phyloP scores from a whole-genome alignment of 2,329 filamentous ascomycete species.

The Alternaria rosae region DNA sequence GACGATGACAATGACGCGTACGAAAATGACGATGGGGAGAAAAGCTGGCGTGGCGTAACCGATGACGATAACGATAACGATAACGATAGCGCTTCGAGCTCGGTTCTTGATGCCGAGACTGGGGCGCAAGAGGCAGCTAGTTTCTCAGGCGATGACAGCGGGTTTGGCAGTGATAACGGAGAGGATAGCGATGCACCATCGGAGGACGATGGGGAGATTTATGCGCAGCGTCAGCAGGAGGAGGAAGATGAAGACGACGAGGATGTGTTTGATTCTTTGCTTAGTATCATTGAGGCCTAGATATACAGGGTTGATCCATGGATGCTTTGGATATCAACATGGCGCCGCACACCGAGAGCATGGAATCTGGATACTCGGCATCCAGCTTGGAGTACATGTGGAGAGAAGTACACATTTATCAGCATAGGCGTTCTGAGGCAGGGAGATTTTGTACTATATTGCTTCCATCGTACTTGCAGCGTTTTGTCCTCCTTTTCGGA shows the following conservation, averaged over 20 bases:
- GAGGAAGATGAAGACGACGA: conserved; percentile 23
- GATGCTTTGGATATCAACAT: neutral
- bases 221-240: conserved; percentile 15
- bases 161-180: conserved; percentile 40
- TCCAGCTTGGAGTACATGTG: neutral
- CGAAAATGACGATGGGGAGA: conserved; percentile 36
- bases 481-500: neutral
- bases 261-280: conserved; percentile 32
- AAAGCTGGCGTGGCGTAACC: conserved; percentile 41
- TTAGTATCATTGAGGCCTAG: conserved; percentile 30
- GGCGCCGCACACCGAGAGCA: neutral
- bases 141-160: conserved; percentile 47
- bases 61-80: conserved; percentile 38
- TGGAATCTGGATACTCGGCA: neutral
- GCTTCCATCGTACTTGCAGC: conserved; percentile 2
- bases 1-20: conserved; percentile 45
- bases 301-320: neutral
- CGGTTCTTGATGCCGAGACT: conserved; percentile 20
- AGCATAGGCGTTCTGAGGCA: neutral
- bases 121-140: conserved; percentile 41
- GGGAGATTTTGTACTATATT: neutral
- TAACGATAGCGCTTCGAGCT: conserved; percentile 35
- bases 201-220: conserved; percentile 14
- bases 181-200: conserved; percentile 24
- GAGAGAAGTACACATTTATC: neutral